Base-by-base conservation (phyloP, 2,329 filamentous ascomycete species). In the Fusarium veterinarium region DNA sequence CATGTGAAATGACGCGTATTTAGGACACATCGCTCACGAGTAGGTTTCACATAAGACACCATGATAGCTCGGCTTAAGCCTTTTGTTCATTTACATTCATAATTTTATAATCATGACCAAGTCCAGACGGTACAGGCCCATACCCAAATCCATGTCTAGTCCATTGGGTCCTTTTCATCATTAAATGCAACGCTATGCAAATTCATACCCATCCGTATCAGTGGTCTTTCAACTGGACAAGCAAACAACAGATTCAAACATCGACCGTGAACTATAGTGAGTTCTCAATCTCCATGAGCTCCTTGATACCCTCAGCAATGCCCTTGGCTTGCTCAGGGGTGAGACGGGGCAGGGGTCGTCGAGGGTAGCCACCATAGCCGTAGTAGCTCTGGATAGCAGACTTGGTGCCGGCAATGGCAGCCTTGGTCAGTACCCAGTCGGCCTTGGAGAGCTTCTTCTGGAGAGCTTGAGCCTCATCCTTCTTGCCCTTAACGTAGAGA, bases 381-480 rank as follows among this genome's bases (percentile, higher is more conserved):
- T 90, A 94, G 81, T 94, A 94, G 74, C 86, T 90, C 84, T 96
- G 91, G 76, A 97, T 91, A 16, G 92, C 93, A 74, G 89, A 90
- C 87, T 97, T 97, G 28, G 94, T 96, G n/a, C 93, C 94, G 2
- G 94, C 91, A 76, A 96, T 94, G 49, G 93, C 93, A 1, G 92
- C 87, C 84, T 95, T 95, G 69, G 94, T 96, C 60, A 95, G 84
- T 46, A 91, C 90, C 93, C 93, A 97, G 82, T 97, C 94, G 37
- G 91, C 91, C 79, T 90, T 91, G 77, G 91, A 91, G 69, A 97
- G 88, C n/a, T 91, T 83, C 81, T 92, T 93, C 80, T 97, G 94
- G 78, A 95, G 84, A 73, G 87, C 89, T 75, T 91, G 88, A 11
- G 94, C 92, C 84, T 97, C 93, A 41, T 93, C 91, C 62, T 87